These are phyloP conservation scores for Aspergillus jensenii DNA, from an alignment of 2,329 filamentous ascomycete genomes.

Conservation along the genomic window DNA sequence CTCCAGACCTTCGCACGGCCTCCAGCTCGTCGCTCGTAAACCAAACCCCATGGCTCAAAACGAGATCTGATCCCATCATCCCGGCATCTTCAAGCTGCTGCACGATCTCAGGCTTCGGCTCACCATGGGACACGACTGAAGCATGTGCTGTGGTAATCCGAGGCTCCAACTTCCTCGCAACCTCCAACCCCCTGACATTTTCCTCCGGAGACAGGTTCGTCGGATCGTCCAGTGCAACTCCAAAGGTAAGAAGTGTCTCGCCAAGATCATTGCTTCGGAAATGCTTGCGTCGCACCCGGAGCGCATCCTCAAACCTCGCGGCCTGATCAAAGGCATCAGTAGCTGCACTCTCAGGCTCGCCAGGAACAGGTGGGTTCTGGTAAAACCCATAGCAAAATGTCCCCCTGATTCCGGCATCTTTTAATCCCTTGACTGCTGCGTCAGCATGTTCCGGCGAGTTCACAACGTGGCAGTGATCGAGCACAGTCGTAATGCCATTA, in stretches of 20 bases:
- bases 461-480: constrained; percentile 7
- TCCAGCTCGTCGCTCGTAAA: not conserved
- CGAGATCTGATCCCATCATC: not conserved
- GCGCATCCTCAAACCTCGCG: not conserved
- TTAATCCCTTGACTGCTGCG: not conserved
- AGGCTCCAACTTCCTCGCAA: not conserved
- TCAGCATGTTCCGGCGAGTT: constrained; percentile 5
- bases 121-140: not conserved
- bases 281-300: not conserved
- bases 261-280: not conserved
- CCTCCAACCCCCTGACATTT: not conserved
- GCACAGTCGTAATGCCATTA: constrained; percentile 6
- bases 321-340: not conserved
- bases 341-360: not conserved
- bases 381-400: constrained; percentile 11
- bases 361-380: constrained; percentile 3
- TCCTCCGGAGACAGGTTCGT: not conserved
- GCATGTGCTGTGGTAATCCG: constrained; percentile 2
- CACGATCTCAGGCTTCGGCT: not conserved
- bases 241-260: not conserved
- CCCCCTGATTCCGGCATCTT: not conserved
- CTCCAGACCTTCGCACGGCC: not conserved
- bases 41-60: constrained; percentile 4
- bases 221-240: not conserved
- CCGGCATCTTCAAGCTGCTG: not conserved